These are phyloP conservation scores for Cyclocybe cylindracea DNA, from an alignment of 768 basidiomycete species.

Conservation along the genomic window DNA sequence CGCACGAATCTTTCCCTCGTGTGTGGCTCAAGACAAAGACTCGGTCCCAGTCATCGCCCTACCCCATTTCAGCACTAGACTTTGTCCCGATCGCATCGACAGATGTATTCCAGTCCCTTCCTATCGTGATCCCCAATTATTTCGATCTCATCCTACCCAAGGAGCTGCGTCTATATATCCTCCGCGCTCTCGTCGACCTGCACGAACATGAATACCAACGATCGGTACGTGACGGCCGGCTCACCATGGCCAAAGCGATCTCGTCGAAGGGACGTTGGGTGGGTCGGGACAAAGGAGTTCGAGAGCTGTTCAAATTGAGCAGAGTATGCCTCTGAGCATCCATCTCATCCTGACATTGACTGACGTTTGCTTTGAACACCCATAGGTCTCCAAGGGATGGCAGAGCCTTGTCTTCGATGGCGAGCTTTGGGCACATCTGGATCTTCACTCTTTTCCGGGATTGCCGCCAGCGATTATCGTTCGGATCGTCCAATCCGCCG, in stretches of 20 bases:
- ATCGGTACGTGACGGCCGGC: conserved; percentile 44
- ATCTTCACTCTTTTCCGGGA: conserved; percentile 63
- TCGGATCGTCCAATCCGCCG: conserved; percentile 54
- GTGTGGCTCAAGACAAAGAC: conserved; percentile 45
- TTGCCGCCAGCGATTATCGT: conserved; percentile 51
- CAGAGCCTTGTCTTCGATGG: conserved; percentile 77
- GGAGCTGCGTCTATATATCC: conserved; percentile 66
- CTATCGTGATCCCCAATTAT: conserved; percentile 49
- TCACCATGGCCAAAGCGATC: conserved; percentile 63
- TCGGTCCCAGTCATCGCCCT: conserved; percentile 66
- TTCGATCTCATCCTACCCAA: conserved; percentile 73
- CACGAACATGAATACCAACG: conserved; percentile 61
- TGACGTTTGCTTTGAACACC: conserved; percentile 6
- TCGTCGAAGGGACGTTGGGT: conserved; percentile 71
- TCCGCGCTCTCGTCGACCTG: conserved; percentile 54
- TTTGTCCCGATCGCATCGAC: conserved; percentile 49
- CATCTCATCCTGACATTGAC: conserved; percentile 2
- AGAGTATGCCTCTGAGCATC: conserved; percentile 54
- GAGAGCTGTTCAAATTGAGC: conserved; percentile 78
- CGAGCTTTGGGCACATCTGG: conserved; percentile 76
- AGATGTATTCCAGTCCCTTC: conserved; percentile 55
- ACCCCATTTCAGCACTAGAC: conserved; percentile 63
- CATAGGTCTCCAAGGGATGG: conserved; percentile 79
- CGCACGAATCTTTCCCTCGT: conserved; percentile 22
- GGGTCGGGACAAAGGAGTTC: conserved; percentile 69